Base-by-base conservation (phyloP, 495 filamentous ascomycete species). In the Aspergillus taichungensis region DNA sequence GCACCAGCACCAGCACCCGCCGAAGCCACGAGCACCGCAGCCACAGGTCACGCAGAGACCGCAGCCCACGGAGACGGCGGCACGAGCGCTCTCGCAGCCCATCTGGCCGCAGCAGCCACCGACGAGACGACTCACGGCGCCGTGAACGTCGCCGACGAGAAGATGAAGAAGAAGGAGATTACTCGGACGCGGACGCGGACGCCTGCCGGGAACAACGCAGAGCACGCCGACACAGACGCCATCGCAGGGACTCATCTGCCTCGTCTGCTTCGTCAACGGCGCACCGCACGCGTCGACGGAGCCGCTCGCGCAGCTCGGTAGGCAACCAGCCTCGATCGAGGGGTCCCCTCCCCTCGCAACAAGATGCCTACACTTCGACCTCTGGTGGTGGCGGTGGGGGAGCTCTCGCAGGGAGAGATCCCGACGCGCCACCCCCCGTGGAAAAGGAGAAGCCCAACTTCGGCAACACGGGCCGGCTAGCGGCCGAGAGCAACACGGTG, bases 391-490 rank as follows among this genome's bases (percentile, higher is more conserved):
- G n/a, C n/a, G n/a, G n/a, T n/a, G n/a, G n/a, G n/a, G n/a, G 76
- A 69, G 33, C 63, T 70, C 13, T 67, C 72, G 31, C 47, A 37
- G 37, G 34, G 30, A 35, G 62, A 28, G 73, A 77, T 45, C 44
- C 43, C 8, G 50, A 51, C 5, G 54, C 57, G 9, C 68, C 67
- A 24, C 57, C 61, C 5, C 50, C 54, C 1, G 83, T 24, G 18
- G 18, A 88, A 39, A 91, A 88, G 51, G 79, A 95, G 59, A 90
- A 88, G 56, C 85, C 91, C 31, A 99, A 95, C 61, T 94, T 83
- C 64, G 78, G 74, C 5, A 78, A 74, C 34, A 87, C 86, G 0
- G 92, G 92, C 13, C 68, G 85, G 6, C 76, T 99, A 6, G 92
- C 92, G 10, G 85, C 86, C 7, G 88, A 88, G 52, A 87, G 87